Conservation (phyloP, 371 early-diverging fungal species). For the Actinomortierella ambigua region DNA sequence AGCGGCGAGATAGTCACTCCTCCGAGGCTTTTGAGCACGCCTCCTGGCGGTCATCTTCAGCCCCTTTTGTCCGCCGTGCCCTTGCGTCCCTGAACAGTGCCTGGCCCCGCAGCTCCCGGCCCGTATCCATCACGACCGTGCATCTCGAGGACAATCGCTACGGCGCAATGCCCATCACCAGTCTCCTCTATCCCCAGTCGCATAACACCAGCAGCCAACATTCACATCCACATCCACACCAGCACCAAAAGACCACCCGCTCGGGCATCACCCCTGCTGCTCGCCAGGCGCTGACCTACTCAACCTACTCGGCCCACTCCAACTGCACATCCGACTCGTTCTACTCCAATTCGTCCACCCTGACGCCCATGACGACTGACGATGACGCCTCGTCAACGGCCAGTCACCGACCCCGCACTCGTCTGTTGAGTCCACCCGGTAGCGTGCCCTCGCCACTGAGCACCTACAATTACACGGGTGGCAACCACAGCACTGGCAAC, state of each 20-base stretch:
- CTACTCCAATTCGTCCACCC: slow-evolving; percentile 9
- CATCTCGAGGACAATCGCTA: too few species aligned
- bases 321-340: slow-evolving; percentile 27
- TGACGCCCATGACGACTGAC: slow-evolving; percentile 18
- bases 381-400: slow-evolving; percentile 25
- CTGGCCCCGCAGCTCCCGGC: too few species aligned
- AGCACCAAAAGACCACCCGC: too few species aligned
- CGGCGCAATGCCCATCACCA: too few species aligned
- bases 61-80: too few species aligned
- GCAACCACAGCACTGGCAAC: not conserved
- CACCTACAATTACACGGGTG: slow-evolving; percentile 1
- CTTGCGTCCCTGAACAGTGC: too few species aligned
- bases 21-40: too few species aligned
- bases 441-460: slow-evolving; percentile 23
- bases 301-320: slow-evolving; percentile 15
- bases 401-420: slow-evolving; percentile 19
- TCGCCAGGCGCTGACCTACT: slow-evolving; percentile 1
- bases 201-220: not conserved
- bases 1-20: too few species aligned
- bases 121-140: too few species aligned
- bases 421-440: slow-evolving; percentile 14
- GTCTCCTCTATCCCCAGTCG: not conserved
- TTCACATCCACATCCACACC: too few species aligned
- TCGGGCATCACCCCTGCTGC: too few species aligned
- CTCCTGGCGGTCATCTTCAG: too few species aligned